phyloP scores from a whole-genome alignment of 495 filamentous ascomycete species.

The Parathielavia appendiculata region DNA sequence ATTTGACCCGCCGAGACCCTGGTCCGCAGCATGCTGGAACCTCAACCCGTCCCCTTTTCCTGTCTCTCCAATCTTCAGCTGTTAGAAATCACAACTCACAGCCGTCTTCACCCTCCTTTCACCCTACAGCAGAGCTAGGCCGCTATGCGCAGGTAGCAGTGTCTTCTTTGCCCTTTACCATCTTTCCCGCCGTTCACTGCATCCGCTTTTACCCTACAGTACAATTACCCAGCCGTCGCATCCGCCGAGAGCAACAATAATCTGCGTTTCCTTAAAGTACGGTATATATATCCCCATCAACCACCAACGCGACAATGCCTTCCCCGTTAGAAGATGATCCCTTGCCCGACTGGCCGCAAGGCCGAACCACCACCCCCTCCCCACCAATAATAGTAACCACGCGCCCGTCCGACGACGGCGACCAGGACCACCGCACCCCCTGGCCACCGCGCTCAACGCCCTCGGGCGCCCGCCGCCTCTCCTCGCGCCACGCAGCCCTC shows the following conservation, averaged over 20 bases:
- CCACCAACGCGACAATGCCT: constrained; percentile 6
- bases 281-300: not conserved
- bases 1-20: constrained; percentile 4
- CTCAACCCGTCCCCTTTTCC: constrained; percentile 1
- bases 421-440: not conserved
- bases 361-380: not conserved
- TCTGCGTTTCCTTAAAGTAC: not conserved
- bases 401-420: not conserved
- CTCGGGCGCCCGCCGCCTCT: constrained; percentile 13
- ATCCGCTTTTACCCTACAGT: not conserved
- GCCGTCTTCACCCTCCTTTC: not conserved
- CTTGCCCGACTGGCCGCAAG: not conserved
- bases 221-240: not conserved
- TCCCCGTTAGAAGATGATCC: constrained; percentile 6
- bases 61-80: not conserved
- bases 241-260: not conserved
- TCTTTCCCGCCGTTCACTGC: not conserved
- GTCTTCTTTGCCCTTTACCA: not conserved
- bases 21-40: not conserved
- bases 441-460: constrained; percentile 14
- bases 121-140: not conserved
- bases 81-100: too few relatives aligned
- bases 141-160: constrained; percentile 10
- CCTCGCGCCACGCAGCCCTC: constrained; percentile 10
- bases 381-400: constrained; percentile 2